Conservation (phyloP, 192 early-diverging fungal genomes). For the Umbelopsis vinacea region DNA sequence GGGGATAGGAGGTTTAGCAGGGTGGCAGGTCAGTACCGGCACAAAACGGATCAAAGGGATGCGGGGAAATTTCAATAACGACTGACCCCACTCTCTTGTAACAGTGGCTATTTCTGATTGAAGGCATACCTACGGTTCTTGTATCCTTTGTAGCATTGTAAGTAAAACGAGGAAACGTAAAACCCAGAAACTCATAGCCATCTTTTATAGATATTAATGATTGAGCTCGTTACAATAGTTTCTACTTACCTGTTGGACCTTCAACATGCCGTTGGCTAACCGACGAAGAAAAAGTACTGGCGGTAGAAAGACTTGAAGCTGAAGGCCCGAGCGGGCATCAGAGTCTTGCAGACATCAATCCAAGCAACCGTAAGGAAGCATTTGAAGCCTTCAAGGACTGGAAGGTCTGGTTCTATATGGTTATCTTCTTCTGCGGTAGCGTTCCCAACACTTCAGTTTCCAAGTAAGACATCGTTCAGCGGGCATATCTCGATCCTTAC, state of each 20-base stretch:
- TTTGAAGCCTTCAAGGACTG: constrained; percentile 33
- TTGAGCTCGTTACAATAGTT: constrained; percentile 6
- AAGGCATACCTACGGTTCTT: constrained; percentile 41
- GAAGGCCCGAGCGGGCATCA: constrained; percentile 23
- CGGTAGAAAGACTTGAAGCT: constrained; percentile 17
- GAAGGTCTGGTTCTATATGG: constrained; percentile 41
- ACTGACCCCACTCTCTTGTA: background rate
- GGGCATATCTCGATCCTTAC: too few relatives aligned
- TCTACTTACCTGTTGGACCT: constrained; percentile 34
- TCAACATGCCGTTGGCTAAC: constrained; percentile 25
- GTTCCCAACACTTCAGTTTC: constrained; percentile 42
- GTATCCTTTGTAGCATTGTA: constrained; percentile 34
- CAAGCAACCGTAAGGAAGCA: constrained; percentile 31
- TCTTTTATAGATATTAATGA: background rate
- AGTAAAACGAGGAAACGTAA: background rate
- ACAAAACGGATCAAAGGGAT: background rate
- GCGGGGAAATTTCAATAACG: background rate
- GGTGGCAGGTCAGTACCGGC: constrained; percentile 28
- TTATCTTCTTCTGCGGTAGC: constrained; percentile 44
- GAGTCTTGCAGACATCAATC: constrained; percentile 30
- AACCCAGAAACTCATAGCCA: background rate
- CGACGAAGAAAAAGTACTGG: constrained; percentile 22
- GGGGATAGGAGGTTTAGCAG: constrained; percentile 30
- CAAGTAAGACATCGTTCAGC: constrained; percentile 25
- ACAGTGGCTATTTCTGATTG: constrained; percentile 39